Base-by-base conservation (phyloP, 1,139 yeast species). In the Candida sojae region DNA sequence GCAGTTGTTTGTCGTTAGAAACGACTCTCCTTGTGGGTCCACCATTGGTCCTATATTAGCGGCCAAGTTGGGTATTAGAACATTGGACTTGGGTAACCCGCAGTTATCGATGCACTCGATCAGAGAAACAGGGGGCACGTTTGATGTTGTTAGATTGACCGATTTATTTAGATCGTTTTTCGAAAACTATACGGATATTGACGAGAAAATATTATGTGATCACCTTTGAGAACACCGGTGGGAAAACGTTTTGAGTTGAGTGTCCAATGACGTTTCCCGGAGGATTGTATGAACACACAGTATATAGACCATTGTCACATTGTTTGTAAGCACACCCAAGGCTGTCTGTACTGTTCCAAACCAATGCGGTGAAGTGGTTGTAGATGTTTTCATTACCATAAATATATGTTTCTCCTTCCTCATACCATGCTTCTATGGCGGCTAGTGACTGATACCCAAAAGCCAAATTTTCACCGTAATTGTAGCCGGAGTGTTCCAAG, bases 41-140 rank as follows among this genome's bases (percentile, higher is more conserved):
- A 93, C 99, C 1, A 93, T 93, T 60, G 99, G 39, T 9, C 39
- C 39, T 25, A 87, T 91, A 64, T 73, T 93, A 52, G 86, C 97
- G 31, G 86, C 96, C 4, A 88, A 88, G 59, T 77, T 93, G 43
- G 99, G 99, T 45, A 79, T 93, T 43, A 80, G 96, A 63, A 90
- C 97, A 3, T 70, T 93, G 52, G 99, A 93, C 67, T 72, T 93
- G 50, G 99, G 99, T 48, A 91, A 90, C 63, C 96, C 98, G 2
- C 96, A 92, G 64, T 74, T 93, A 58, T 86, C 96, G 48, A 93
- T 93, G 99, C 99, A 93, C 63, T 88, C 96, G 2, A 86, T 90
- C 51, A 81, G 99, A 66, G 99, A 93, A 67, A 92, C 96, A 2
- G 93, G 96, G 36, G 97, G 97, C 7, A 68, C 90, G 17, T 75